Evolutionary conservation across 129 eudicot species (phyloP).

Genomic region (Flaveria trinervia): DNA sequence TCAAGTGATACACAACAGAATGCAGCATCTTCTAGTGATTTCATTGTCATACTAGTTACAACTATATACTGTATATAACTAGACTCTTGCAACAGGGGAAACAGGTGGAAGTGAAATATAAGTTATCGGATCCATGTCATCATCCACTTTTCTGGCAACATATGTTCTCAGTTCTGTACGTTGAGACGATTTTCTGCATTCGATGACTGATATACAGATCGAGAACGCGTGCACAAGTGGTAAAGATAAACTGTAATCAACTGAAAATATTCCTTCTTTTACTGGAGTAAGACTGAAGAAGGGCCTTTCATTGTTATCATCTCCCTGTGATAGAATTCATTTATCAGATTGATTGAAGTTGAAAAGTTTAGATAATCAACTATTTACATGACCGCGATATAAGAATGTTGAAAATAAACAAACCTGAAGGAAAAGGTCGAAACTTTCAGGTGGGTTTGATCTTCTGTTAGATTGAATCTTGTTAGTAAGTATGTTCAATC

Average conservation of each 20-base stretch:
- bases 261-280: slow-evolving; percentile 65
- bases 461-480: slow-evolving; percentile 23
- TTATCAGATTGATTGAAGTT: not conserved
- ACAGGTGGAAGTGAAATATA: slow-evolving; percentile 38
- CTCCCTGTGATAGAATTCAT: slow-evolving; percentile 42
- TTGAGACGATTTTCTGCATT: slow-evolving; percentile 46
- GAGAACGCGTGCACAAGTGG: slow-evolving; percentile 73
- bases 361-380: too few species aligned
- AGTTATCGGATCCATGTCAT: slow-evolving; percentile 39
- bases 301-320: slow-evolving; percentile 39
- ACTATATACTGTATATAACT: slow-evolving; percentile 25
- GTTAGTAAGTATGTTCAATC: slow-evolving; percentile 51
- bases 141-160: slow-evolving; percentile 30
- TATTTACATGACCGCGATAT: too few species aligned
- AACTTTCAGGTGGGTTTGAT: slow-evolving; percentile 30
- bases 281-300: slow-evolving; percentile 57
- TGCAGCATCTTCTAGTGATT: slow-evolving; percentile 13
- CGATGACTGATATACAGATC: slow-evolving; percentile 55
- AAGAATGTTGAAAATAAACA: not conserved
- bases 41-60: slow-evolving; percentile 12
- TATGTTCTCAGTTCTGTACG: slow-evolving; percentile 32
- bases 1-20: slow-evolving; percentile 5
- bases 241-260: slow-evolving; percentile 60
- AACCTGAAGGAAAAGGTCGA: slow-evolving; percentile 82
- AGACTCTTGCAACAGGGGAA: slow-evolving; percentile 37